Evolutionary conservation across 305 asterid species (phyloP).

Genomic region (Vinca major): DNA sequence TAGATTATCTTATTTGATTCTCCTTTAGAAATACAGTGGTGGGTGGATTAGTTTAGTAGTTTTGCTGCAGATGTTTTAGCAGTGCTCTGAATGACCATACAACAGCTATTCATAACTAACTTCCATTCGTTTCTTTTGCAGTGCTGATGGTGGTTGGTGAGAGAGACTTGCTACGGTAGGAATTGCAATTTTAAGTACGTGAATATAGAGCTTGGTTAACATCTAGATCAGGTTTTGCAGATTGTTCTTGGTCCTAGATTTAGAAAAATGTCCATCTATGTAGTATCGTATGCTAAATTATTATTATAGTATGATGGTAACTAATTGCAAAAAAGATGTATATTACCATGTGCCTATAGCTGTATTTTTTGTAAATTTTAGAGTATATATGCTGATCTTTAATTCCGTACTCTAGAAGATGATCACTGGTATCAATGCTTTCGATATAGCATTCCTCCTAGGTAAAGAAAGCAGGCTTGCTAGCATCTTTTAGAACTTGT

Average conservation of each 20-base stretch:
- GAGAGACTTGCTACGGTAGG: neutral
- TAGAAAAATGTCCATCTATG: neutral
- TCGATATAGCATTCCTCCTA: neutral
- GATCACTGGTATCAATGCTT: neutral
- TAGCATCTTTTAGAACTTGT: neutral
- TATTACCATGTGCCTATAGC: neutral
- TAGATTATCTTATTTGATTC: neutral
- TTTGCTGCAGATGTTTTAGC: neutral
- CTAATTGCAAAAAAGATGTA: neutral
- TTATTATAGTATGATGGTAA: neutral
- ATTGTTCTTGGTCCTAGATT: neutral
- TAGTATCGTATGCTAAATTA: neutral
- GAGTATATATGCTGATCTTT: neutral
- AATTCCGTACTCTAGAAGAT: neutral
- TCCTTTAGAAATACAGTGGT: neutral
- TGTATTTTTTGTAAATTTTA: neutral
- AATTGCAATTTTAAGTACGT: neutral
- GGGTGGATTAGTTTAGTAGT: neutral
- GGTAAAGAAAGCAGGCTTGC: neutral
- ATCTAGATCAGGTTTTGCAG: neutral
- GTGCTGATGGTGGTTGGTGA: neutral
- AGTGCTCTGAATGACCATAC: neutral
- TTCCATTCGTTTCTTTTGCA: constrained; percentile 7
- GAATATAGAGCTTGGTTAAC: neutral
- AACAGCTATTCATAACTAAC: neutral